These are phyloP conservation scores for Melaleuca quinquenervia DNA, from an alignment of 345 rosid genomes.

Conservation along the genomic window DNA sequence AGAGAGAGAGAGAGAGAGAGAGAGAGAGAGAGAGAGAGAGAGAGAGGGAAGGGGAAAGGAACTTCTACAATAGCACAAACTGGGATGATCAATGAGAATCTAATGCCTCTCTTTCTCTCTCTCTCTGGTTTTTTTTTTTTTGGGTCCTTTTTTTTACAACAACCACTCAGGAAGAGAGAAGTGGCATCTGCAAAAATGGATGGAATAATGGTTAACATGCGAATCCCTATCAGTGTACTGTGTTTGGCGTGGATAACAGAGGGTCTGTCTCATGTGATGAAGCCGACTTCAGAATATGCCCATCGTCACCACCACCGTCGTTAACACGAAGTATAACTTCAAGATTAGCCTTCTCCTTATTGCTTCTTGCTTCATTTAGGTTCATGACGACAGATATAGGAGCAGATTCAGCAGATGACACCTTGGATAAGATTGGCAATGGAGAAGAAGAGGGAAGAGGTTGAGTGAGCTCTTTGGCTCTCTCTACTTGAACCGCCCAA, in stretches of 20 bases:
- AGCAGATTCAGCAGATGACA: not conserved
- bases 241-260: slow-evolving; percentile 16
- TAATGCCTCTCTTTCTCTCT: not conserved
- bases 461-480: slow-evolving; percentile 70
- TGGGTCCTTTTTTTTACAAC: not conserved
- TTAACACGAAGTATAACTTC: slow-evolving; percentile 25
- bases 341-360: slow-evolving; percentile 10
- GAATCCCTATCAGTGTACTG: not conserved
- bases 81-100: slow-evolving; percentile 3
- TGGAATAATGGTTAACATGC: not conserved
- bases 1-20: slow-evolving; percentile 21
- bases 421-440: slow-evolving; percentile 6
- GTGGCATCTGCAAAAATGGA: not conserved
- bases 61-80: not conserved
- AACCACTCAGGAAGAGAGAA: not conserved
- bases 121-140: not conserved
- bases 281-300: not conserved
- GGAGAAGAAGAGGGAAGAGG: not conserved
- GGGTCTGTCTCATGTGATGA: slow-evolving; percentile 26
- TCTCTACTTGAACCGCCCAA: slow-evolving; percentile 56
- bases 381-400: not conserved
- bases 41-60: slow-evolving; percentile 1
- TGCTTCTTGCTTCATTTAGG: slow-evolving; percentile 2
- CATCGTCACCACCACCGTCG: not conserved
- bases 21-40: slow-evolving; percentile 5